phyloP scores from a whole-genome alignment of 2,329 filamentous ascomycete genomes.

The Incumbomyces delicatus region DNA sequence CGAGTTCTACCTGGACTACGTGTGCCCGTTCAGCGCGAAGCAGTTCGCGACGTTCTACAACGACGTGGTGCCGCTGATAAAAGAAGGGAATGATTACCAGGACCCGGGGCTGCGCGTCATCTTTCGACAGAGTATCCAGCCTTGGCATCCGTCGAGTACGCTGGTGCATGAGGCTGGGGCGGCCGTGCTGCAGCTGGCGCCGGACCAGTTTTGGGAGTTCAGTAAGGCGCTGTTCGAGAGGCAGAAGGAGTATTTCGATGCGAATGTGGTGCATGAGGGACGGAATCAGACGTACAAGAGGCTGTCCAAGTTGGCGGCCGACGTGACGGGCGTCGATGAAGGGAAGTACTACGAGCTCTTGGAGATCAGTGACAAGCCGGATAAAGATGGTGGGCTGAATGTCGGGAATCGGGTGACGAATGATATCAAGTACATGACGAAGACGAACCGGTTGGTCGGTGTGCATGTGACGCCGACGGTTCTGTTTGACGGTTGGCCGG shows the following conservation, averaged over 20 bases:
- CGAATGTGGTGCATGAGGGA: slow-evolving; percentile 69
- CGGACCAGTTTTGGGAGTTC: slow-evolving; percentile 71
- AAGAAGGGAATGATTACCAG: slow-evolving; percentile 42
- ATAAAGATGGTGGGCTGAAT: slow-evolving; percentile 61
- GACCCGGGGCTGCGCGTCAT: slow-evolving; percentile 55
- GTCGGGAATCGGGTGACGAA: slow-evolving; percentile 71
- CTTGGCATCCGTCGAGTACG: slow-evolving; percentile 85
- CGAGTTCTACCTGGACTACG: slow-evolving; percentile 72
- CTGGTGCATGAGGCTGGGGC: slow-evolving; percentile 63
- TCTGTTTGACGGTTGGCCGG: slow-evolving; percentile 72
- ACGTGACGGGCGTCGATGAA: slow-evolving; percentile 59
- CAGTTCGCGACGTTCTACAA: slow-evolving; percentile 68
- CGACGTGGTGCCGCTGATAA: slow-evolving; percentile 55
- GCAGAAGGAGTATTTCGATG: slow-evolving; percentile 76
- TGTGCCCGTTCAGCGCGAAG: slow-evolving; percentile 67
- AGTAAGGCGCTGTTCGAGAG: slow-evolving; percentile 57
- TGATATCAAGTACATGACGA: slow-evolving; percentile 75
- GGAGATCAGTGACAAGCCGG: slow-evolving; percentile 57
- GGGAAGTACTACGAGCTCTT: slow-evolving; percentile 60
- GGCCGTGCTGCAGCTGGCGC: slow-evolving; percentile 63
- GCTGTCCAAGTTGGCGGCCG: slow-evolving; percentile 62
- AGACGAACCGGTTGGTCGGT: slow-evolving; percentile 62
- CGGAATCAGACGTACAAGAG: slow-evolving; percentile 76
- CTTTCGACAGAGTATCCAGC: slow-evolving; percentile 86
- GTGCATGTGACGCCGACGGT: slow-evolving; percentile 89